Evolutionary conservation across 1,284 basidiomycete genomes (phyloP), one percentile per base, ranked within the genome.

Genomic region (Irpex sp.): DNA sequence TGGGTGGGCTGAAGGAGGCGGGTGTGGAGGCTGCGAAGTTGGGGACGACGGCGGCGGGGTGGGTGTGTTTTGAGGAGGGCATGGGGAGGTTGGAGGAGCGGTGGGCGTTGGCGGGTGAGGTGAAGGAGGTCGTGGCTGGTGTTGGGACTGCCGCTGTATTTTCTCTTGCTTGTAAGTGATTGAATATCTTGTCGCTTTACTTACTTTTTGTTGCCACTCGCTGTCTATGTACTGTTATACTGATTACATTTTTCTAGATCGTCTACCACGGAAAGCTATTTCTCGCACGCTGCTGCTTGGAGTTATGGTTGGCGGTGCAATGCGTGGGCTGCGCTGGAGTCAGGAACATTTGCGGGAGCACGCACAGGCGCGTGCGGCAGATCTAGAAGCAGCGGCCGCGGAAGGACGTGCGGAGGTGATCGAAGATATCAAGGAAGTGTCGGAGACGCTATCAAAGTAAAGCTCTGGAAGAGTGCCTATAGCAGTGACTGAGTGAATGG

Each of bases 11-110:
- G 72, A 85, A 84, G 69, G 86, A 84, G 26, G 93, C 85, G 1
- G 86, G 84, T 1, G 65, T 69, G 63, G 84, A 91, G 57, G 89
- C 84, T 2, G 67, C 75, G 57, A 82, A 80, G 70, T 76, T 94
- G 34, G 87, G 83, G 0, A 71, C 75, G 13, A 77, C 85, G 51
- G 88, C 82, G 51, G 66, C 82, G 47, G 83, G 82, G 34, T 93
- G 87, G 83, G 88, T 89, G 5, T 83, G 80, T 52, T 74, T 87
- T n/a, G 89, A 92, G 76, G 86, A 89, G 68, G 85, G 80, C 5
- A 66, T 88, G 69, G 72, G 78, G 55, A 74, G 78, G 59, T 66
- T 80, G n/a, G 51, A 19, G 9, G 51, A 31, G 51, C 8, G 17
- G 31, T 26, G 9, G 26, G 21, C 54, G 15, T 13, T 11, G 17